These are phyloP conservation scores for Ogataea henricii DNA, from an alignment of 805 yeast genomes.

Conservation along the genomic window DNA sequence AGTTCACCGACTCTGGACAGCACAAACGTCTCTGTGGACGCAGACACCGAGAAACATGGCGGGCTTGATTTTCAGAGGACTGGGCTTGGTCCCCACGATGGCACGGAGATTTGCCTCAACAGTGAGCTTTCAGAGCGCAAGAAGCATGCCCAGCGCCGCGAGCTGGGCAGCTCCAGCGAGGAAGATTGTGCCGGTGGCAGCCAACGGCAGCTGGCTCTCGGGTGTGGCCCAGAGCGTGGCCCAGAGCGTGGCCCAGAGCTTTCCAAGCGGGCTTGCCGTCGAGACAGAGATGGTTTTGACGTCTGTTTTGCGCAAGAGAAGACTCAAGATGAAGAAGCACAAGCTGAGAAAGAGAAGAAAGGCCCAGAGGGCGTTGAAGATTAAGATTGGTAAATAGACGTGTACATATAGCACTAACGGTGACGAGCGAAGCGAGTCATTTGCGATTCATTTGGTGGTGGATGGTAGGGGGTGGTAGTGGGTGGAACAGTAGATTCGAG, in stretches of 20 bases:
- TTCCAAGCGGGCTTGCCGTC: conserved; percentile 11
- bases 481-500: too few species aligned
- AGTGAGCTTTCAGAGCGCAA: not conserved
- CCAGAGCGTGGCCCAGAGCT: conserved; percentile 10
- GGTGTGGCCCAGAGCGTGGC: conserved; percentile 6
- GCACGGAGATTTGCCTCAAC: conserved; percentile 11
- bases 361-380: conserved; percentile 81
- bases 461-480: too few species aligned
- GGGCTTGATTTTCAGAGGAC: conserved; percentile 4
- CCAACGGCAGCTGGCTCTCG: conserved; percentile 8
- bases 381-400: conserved; percentile 53
- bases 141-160: not conserved
- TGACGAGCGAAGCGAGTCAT: not conserved
- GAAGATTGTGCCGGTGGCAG: not conserved
- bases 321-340: conserved; percentile 96
- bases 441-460: not conserved
- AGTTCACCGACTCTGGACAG: not conserved
- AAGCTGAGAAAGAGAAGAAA: conserved; percentile 96
- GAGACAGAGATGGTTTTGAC: conserved; percentile 45
- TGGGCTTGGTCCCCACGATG: conserved; percentile 7
- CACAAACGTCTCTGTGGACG: not conserved
- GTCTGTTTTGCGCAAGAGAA: conserved; percentile 80
- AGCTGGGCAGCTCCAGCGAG: not conserved
- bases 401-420: conserved; percentile 8
- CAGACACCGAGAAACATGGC: not conserved